Evolutionary conservation across 2,329 filamentous ascomycete species (phyloP).

Genomic region (Colletotrichum sp.): DNA sequence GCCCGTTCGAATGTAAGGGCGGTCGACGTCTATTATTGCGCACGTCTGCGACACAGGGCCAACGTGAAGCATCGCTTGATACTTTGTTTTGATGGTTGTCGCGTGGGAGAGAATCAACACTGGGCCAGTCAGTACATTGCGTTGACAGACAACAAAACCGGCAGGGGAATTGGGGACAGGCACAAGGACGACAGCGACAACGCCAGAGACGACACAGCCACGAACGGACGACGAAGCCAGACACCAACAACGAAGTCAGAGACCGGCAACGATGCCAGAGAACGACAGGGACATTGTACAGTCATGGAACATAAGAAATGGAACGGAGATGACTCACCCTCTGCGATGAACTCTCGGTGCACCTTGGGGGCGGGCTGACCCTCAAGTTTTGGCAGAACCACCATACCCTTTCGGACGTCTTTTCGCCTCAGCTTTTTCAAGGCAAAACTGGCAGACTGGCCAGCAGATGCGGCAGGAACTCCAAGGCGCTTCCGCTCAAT

Average conservation of each 20-base stretch:
- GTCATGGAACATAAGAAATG: not conserved
- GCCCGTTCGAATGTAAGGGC: slow-evolving; percentile 92
- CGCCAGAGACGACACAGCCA: not conserved
- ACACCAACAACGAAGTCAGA: not conserved
- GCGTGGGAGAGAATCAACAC: slow-evolving; percentile 95
- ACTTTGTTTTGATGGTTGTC: slow-evolving; percentile 95
- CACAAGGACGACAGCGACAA: not conserved
- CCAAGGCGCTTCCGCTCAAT: slow-evolving; percentile 94
- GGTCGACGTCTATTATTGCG: slow-evolving; percentile 95
- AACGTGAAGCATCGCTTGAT: slow-evolving; percentile 98
- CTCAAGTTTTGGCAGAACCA: slow-evolving; percentile 85
- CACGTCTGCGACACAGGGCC: slow-evolving; percentile 95
- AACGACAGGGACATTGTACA: not conserved
- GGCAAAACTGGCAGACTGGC: slow-evolving; percentile 92
- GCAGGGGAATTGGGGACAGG: not conserved
- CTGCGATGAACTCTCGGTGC: slow-evolving; percentile 77
- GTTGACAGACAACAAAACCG: not conserved
- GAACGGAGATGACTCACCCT: slow-evolving; percentile 56
- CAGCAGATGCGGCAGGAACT: slow-evolving; percentile 86
- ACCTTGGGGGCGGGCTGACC: slow-evolving; percentile 73
- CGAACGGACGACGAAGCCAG: not conserved
- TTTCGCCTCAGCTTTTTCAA: slow-evolving; percentile 86
- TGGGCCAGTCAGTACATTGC: slow-evolving; percentile 28
- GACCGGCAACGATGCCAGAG: not conserved
- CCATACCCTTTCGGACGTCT: slow-evolving; percentile 97